phyloP scores from a whole-genome alignment of 2,329 filamentous ascomycete genomes.

The Colletotrichum spinosum region DNA sequence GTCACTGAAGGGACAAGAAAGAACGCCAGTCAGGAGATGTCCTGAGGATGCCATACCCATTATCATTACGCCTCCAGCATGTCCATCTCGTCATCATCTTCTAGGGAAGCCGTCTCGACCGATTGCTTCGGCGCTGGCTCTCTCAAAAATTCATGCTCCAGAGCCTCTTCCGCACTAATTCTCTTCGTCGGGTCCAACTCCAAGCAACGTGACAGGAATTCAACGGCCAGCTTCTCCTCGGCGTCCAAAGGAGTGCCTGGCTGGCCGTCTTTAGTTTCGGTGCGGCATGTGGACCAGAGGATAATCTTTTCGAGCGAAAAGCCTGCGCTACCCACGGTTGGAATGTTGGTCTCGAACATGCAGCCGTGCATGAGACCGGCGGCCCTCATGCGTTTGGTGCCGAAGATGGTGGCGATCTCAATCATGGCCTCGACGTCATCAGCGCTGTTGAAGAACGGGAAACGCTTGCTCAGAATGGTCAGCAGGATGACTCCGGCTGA shows the following conservation, averaged over 20 bases:
- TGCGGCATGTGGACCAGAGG: slow-evolving; percentile 90
- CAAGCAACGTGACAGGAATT: slow-evolving; percentile 78
- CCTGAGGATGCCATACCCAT: slow-evolving; percentile 14
- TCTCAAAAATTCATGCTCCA: slow-evolving; percentile 77
- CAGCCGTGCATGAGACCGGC: slow-evolving; percentile 88
- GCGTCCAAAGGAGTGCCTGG: slow-evolving; percentile 65
- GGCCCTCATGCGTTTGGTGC: slow-evolving; percentile 83
- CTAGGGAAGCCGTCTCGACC: slow-evolving; percentile 39
- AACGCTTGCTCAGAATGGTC: slow-evolving; percentile 91
- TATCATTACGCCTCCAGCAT: slow-evolving; percentile 46
- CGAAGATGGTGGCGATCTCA: slow-evolving; percentile 96
- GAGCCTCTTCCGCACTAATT: slow-evolving; percentile 80
- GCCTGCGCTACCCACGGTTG: slow-evolving; percentile 86
- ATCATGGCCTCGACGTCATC: slow-evolving; percentile 98
- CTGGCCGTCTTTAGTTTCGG: slow-evolving; percentile 61
- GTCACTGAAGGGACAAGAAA: too few species aligned
- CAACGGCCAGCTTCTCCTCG: slow-evolving; percentile 79
- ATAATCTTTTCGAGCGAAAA: slow-evolving; percentile 94
- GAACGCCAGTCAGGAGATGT: too few species aligned
- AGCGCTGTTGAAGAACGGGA: slow-evolving; percentile 99
- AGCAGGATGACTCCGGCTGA: slow-evolving; percentile 95
- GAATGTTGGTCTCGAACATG: slow-evolving; percentile 92
- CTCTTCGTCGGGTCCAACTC: slow-evolving; percentile 80
- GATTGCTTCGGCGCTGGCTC: slow-evolving; percentile 46
- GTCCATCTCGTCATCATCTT: slow-evolving; percentile 67